These are phyloP conservation scores for Hordeum vulgare DNA, from an alignment of 176 grass and related monocot genomes.

Conservation along the genomic window DNA sequence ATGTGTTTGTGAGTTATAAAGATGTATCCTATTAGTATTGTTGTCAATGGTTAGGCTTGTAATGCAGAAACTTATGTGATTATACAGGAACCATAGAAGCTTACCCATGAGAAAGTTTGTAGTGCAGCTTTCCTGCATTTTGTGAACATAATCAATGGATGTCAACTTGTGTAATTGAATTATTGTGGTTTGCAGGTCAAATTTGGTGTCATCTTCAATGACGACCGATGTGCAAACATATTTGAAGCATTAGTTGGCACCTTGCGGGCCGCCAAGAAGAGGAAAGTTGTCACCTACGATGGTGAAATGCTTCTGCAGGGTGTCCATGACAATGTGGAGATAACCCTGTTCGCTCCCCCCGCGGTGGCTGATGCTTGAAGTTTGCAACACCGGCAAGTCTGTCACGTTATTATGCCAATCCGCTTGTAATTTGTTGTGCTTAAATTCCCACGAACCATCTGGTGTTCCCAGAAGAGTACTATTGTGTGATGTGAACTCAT, in stretches of 20 bases:
- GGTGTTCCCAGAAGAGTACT: constrained; percentile 1
- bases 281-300: constrained; percentile 64
- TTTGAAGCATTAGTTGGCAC: constrained; percentile 93
- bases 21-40: background rate
- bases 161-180: background rate
- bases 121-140: background rate
- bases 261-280: constrained; percentile 73
- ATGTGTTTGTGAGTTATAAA: background rate
- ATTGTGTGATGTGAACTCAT: constrained; percentile 1
- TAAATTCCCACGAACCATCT: constrained; percentile 10
- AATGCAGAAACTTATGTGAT: background rate
- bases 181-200: constrained; percentile 46
- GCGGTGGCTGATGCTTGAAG: constrained; percentile 25
- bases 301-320: constrained; percentile 91
- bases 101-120: background rate
- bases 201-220: constrained; percentile 88
- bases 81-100: background rate
- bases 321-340: constrained; percentile 90
- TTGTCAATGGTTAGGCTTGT: background rate
- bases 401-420: background rate
- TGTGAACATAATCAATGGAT: background rate
- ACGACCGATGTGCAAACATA: constrained; percentile 88
- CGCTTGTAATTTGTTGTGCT: constrained; percentile 6
- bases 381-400: background rate
- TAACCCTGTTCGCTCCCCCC: constrained; percentile 51